phyloP scores from a whole-genome alignment of 768 basidiomycete species.

The Mycena haematopus region DNA sequence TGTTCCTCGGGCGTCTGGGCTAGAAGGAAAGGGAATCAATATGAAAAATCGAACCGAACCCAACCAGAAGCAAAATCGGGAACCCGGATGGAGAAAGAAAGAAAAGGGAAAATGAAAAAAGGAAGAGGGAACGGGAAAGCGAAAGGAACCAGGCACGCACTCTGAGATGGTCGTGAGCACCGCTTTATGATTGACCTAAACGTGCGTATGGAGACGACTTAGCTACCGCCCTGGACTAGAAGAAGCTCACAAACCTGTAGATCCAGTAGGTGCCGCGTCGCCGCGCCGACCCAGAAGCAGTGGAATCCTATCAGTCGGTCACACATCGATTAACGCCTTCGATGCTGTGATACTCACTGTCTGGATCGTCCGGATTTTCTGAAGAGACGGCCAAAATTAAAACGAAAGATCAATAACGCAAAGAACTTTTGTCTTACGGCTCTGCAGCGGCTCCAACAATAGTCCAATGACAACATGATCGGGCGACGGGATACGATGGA shows the following conservation, averaged over 20 bases:
- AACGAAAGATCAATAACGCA: constrained; percentile 5
- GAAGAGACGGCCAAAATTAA: constrained; percentile 4
- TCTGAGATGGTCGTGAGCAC: constrained; percentile 77
- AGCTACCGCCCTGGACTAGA: constrained; percentile 1
- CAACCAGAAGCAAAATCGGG: background rate
- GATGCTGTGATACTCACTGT: constrained; percentile 52
- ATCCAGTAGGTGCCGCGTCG: constrained; percentile 80
- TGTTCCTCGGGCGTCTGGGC: constrained; percentile 73
- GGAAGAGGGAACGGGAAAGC: background rate
- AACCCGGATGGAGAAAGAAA: background rate
- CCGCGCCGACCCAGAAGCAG: constrained; percentile 82
- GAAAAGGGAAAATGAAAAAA: background rate
- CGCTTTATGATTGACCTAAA: constrained; percentile 84
- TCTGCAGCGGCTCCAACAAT: constrained; percentile 84
- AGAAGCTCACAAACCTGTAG: constrained; percentile 60
- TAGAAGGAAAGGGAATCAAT: constrained; percentile 42
- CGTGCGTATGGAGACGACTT: constrained; percentile 16
- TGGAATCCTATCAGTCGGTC: constrained; percentile 66
- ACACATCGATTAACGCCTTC: constrained; percentile 2
- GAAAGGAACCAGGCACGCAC: constrained; percentile 29
- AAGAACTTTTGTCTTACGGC: constrained; percentile 66
- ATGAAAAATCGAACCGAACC: background rate
- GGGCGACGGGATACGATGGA: constrained; percentile 77
- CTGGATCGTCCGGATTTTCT: constrained; percentile 79
- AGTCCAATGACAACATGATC: constrained; percentile 86